Conservation (phyloP, 768 basidiomycete species). For the Suillus variegatus region DNA sequence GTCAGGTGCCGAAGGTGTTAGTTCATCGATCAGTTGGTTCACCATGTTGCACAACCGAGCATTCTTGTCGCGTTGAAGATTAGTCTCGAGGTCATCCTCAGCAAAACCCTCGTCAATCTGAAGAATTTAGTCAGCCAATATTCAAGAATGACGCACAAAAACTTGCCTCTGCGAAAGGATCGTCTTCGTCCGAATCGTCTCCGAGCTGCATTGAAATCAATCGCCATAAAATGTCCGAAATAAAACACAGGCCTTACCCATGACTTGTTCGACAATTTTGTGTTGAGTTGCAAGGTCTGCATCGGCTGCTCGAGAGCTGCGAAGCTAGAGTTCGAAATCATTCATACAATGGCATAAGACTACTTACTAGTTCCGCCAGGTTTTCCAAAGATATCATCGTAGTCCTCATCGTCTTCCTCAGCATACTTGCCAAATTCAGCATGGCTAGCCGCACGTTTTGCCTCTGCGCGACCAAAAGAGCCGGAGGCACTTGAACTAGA, state of each 20-base stretch:
- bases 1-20: slow-evolving; percentile 79
- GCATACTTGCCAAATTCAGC: slow-evolving; percentile 83
- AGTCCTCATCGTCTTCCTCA: slow-evolving; percentile 89
- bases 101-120: slow-evolving; percentile 93
- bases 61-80: slow-evolving; percentile 90
- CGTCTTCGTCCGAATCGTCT: slow-evolving; percentile 87
- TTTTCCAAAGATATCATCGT: slow-evolving; percentile 93
- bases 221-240: slow-evolving; percentile 1
- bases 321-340: slow-evolving; percentile 19
- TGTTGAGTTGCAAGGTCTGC: slow-evolving; percentile 83
- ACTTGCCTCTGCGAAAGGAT: slow-evolving; percentile 91
- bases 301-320: slow-evolving; percentile 58
- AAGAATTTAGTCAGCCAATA: slow-evolving; percentile 9
- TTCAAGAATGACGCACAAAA: background rate
- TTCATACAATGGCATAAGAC: slow-evolving; percentile 1
- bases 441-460: slow-evolving; percentile 52
- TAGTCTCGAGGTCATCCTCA: slow-evolving; percentile 90
- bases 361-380: slow-evolving; percentile 65
- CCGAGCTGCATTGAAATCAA: slow-evolving; percentile 48
- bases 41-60: slow-evolving; percentile 83
- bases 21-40: slow-evolving; percentile 83
- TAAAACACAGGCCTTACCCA: slow-evolving; percentile 56
- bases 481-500: slow-evolving; percentile 40
- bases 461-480: slow-evolving; percentile 71
- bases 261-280: slow-evolving; percentile 83